A percentile compares a stretch with the other conserved stretches of the same genome.
phyloP scores from a whole-genome alignment of 306 rosid genomes.

The Cicer judaicum region DNA sequence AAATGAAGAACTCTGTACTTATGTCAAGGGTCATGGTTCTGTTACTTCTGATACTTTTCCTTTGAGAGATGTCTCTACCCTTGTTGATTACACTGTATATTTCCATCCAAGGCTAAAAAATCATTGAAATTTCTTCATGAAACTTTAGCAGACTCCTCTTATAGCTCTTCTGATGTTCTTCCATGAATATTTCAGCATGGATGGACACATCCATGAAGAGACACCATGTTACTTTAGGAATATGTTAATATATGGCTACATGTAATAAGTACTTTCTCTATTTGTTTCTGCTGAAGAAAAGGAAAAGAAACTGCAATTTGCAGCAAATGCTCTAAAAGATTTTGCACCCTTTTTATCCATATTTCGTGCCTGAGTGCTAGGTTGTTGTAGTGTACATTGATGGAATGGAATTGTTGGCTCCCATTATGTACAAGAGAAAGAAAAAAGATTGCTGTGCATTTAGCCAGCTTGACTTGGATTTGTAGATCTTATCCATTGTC shows the following conservation, averaged over 20 bases:
- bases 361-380: constrained; percentile 10
- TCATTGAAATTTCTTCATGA: constrained; percentile 52
- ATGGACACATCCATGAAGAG: constrained; percentile 57
- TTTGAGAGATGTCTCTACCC: constrained; percentile 41
- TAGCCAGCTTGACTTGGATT: not conserved
- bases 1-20: constrained; percentile 57
- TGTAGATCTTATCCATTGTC: too few relatives aligned
- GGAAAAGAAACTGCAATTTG: constrained; percentile 39
- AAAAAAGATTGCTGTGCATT: not conserved
- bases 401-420: constrained; percentile 36
- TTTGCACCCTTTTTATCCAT: constrained; percentile 41
- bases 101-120: constrained; percentile 57
- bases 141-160: constrained; percentile 45
- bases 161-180: constrained; percentile 47
- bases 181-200: constrained; percentile 54
- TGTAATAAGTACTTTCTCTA: constrained; percentile 50
- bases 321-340: constrained; percentile 27
- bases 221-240: constrained; percentile 48
- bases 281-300: constrained; percentile 37
- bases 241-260: constrained; percentile 59
- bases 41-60: constrained; percentile 37
- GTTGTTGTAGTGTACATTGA: constrained; percentile 34
- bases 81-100: constrained; percentile 60
- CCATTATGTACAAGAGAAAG: constrained; percentile 19
- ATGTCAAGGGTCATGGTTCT: constrained; percentile 38